Percentiles rank a stretch among this genome's conserved stretches.
Conservation (phyloP, 257 asterid genomes). For the Solanum bulbocastanum region DNA sequence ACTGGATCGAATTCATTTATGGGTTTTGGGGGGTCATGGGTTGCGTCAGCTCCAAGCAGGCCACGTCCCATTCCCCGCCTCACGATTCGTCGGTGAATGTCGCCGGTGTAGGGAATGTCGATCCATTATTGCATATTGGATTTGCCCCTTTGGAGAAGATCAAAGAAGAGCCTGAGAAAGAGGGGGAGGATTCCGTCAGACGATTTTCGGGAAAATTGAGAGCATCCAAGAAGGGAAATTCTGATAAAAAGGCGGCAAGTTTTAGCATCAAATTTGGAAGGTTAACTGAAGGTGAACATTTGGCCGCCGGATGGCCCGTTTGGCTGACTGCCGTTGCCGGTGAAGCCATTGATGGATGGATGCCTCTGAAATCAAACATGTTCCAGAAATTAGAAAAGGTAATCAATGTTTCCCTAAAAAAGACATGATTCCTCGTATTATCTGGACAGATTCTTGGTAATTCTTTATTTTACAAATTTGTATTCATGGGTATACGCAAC, state of each 20-base stretch:
- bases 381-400: constrained; percentile 81
- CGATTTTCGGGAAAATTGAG: constrained; percentile 13
- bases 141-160: constrained; percentile 71
- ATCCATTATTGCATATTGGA: constrained; percentile 17
- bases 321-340: constrained; percentile 83
- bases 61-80: constrained; percentile 19
- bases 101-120: background rate
- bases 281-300: constrained; percentile 47
- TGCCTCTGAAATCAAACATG: constrained; percentile 51
- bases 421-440: background rate
- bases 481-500: background rate
- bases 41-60: constrained; percentile 80
- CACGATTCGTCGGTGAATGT: constrained; percentile 2
- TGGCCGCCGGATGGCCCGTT: constrained; percentile 76
- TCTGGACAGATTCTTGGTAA: background rate
- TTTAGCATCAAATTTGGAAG: constrained; percentile 68
- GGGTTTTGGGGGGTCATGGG: constrained; percentile 92
- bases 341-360: constrained; percentile 72
- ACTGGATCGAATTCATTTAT: constrained; percentile 17
- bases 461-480: background rate
- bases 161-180: constrained; percentile 70
- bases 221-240: constrained; percentile 20
- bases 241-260: constrained; percentile 26
- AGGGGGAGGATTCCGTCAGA: constrained; percentile 26
- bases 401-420: background rate